Conservation (phyloP, 1,284 basidiomycete species). For the Tilletiopsis washingtonensis region DNA sequence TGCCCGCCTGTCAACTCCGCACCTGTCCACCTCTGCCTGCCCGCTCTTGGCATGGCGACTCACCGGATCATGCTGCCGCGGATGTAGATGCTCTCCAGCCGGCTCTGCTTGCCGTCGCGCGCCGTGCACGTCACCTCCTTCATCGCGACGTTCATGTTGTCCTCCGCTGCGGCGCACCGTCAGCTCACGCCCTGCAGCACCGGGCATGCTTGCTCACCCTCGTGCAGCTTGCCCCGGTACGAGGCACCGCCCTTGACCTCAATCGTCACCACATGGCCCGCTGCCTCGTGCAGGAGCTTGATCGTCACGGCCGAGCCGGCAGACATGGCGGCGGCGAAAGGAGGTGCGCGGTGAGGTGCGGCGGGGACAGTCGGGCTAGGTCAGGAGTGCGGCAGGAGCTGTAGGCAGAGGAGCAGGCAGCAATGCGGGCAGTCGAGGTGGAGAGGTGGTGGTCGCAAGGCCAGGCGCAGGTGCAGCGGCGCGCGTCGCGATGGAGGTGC, state of each 20-base stretch:
- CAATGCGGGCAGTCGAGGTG: no score
- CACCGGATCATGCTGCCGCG: constrained; percentile 73
- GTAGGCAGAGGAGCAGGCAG: no score
- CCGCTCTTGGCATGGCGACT: no score
- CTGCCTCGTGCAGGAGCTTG: constrained; percentile 53
- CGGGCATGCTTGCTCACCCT: constrained; percentile 48
- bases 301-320: constrained; percentile 42
- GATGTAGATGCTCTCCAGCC: constrained; percentile 98
- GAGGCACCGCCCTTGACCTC: constrained; percentile 96
- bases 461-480: no score
- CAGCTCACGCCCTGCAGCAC: background rate
- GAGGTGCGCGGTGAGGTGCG: no score
- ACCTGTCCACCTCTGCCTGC: no score
- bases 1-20: no score
- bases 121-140: constrained; percentile 97
- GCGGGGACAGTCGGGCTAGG: no score
- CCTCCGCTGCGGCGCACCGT: constrained; percentile 64
- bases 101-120: constrained; percentile 96
- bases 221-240: constrained; percentile 93
- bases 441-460: no score
- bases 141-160: constrained; percentile 92
- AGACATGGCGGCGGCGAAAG: constrained; percentile 4
- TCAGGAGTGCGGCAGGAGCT: no score
- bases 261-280: constrained; percentile 93
- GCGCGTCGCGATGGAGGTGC: no score